Conservation (phyloP, 2,329 filamentous ascomycete species). For the Colletotrichum cordylinicola region DNA sequence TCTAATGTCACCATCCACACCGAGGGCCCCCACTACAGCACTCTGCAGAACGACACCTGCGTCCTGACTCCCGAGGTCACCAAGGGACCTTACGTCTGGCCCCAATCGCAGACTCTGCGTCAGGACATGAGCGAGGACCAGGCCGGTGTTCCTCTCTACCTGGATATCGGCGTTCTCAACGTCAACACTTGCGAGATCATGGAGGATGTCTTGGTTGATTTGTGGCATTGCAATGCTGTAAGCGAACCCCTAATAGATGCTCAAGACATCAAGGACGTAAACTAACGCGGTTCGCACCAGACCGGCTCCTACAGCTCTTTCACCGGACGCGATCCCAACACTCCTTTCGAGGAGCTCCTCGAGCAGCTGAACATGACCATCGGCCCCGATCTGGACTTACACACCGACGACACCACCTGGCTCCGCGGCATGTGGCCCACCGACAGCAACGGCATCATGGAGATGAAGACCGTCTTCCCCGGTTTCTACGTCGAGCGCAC, state of each 20-base stretch:
- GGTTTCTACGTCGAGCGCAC: constrained; percentile 51
- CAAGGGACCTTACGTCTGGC: constrained; percentile 30
- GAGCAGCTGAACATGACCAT: constrained; percentile 15
- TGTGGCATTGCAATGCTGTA: constrained; percentile 18
- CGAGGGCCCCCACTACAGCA: constrained; percentile 11
- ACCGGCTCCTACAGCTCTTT: constrained; percentile 18
- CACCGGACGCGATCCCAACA: neutral
- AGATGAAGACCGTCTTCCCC: constrained; percentile 49
- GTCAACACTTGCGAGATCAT: constrained; percentile 25
- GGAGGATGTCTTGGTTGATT: neutral
- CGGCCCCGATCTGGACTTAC: constrained; percentile 4
- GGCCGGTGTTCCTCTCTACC: constrained; percentile 46
- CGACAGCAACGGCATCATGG: constrained; percentile 28
- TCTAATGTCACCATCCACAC: constrained; percentile 9
- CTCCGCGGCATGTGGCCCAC: constrained; percentile 24
- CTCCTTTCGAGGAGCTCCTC: constrained; percentile 12
- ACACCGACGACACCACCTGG: constrained; percentile 11
- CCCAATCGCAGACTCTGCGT: constrained; percentile 48
- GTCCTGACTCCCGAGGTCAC: constrained; percentile 11
- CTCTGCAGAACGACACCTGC: constrained; percentile 27
- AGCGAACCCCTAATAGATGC: neutral
- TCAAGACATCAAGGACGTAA: neutral
- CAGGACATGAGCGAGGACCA: constrained; percentile 48
- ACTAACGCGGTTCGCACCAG: neutral
- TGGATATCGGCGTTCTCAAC: constrained; percentile 27